phyloP scores from a whole-genome alignment of 2,329 filamentous ascomycete species.

The Stachybotrys echinatus region DNA sequence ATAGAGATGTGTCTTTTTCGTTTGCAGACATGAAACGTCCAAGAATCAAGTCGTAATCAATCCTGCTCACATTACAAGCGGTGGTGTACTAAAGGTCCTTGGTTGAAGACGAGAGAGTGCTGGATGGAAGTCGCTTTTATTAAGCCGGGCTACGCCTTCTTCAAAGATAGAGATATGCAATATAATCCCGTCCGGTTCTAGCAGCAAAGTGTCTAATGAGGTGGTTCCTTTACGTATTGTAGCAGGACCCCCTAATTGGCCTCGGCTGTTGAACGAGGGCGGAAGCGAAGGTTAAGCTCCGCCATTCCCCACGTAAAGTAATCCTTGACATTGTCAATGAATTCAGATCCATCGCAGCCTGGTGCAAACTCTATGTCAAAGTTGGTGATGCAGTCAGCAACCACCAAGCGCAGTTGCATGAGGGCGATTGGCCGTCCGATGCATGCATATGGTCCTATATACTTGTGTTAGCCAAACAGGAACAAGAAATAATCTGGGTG shows the following conservation, averaged over 20 bases:
- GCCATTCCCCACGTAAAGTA: background rate
- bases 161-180: background rate
- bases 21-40: no score
- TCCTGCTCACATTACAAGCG: no score
- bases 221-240: background rate
- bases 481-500: background rate
- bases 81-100: no score
- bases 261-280: background rate
- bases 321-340: slow-evolving; percentile 1
- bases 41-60: no score
- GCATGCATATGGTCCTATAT: background rate
- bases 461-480: background rate
- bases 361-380: background rate
- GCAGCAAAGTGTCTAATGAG: background rate
- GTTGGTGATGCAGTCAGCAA: background rate
- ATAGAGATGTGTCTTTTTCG: no score
- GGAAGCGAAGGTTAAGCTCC: slow-evolving; percentile 1
- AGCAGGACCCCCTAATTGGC: background rate
- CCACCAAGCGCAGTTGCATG: background rate
- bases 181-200: background rate
- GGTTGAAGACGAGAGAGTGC: no score
- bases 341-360: background rate
- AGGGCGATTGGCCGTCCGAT: background rate
- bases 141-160: background rate
- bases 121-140: no score